phyloP scores from a whole-genome alignment of 208 protist genomes.

The Trypanosoma platydactyli region DNA sequence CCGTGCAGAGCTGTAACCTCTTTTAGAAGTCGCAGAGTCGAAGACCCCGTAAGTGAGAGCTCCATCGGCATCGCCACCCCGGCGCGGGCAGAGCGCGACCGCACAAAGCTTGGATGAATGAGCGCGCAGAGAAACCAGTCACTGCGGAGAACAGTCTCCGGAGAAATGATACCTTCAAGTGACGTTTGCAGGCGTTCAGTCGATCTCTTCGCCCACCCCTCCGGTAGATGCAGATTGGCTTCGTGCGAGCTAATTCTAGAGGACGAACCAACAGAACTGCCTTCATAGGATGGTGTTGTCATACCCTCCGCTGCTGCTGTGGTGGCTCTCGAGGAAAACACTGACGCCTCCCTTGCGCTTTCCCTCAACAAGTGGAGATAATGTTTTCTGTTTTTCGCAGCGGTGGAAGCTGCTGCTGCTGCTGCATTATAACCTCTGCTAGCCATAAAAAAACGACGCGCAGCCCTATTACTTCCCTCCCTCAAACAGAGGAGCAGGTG shows the following conservation, averaged over 20 bases:
- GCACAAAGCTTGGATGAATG: conserved; percentile 74
- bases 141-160: conserved; percentile 19
- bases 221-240: conserved; percentile 20
- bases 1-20: conserved; percentile 32
- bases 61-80: conserved; percentile 75
- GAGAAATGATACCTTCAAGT: conserved; percentile 48
- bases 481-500: no score
- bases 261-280: background rate
- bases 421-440: conserved; percentile 12
- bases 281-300: background rate
- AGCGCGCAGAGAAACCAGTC: conserved; percentile 77
- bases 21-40: conserved; percentile 49
- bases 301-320: background rate
- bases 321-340: no score
- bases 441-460: background rate
- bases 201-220: conserved; percentile 22
- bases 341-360: conserved; percentile 17
- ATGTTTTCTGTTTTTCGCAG: conserved; percentile 27
- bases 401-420: background rate
- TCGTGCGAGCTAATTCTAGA: conserved; percentile 18
- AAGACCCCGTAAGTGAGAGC: conserved; percentile 43
- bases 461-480: no score
- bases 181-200: conserved; percentile 30
- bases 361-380: conserved; percentile 32
- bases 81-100: conserved; percentile 9